Evolutionary conservation across 1,139 yeast species (phyloP).

Genomic region (Nakaseomyces delphensis): DNA sequence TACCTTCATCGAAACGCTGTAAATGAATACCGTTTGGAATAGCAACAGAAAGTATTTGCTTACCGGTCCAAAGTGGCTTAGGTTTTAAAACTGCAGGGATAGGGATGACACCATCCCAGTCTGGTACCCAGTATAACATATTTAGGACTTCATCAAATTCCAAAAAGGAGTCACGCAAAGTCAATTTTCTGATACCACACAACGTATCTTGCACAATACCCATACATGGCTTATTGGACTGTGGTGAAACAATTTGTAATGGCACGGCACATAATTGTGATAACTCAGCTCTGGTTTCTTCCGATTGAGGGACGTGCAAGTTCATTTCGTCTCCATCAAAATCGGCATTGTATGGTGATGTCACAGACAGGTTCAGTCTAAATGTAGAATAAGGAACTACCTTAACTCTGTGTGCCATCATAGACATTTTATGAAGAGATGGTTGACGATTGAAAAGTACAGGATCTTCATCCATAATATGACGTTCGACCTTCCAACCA

Average conservation of each 20-base stretch:
- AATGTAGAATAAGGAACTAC: constrained; percentile 99
- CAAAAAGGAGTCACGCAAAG: constrained; percentile 78
- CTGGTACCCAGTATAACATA: constrained; percentile 94
- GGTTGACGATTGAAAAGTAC: constrained; percentile 99
- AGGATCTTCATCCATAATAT: constrained; percentile 93
- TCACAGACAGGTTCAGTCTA: constrained; percentile 90
- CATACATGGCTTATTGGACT: constrained; percentile 98
- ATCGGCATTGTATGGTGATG: constrained; percentile 99
- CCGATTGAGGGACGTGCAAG: constrained; percentile 97
- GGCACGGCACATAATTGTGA: constrained; percentile 96
- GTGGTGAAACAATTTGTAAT: constrained; percentile 94
- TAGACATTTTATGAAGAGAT: constrained; percentile 96
- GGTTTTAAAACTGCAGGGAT: constrained; percentile 93
- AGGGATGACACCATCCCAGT: constrained; percentile 99
- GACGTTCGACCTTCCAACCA: constrained; percentile 99
- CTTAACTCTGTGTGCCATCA: constrained; percentile 99
- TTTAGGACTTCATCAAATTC: constrained; percentile 95
- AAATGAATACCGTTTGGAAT: constrained; percentile 94
- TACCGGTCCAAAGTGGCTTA: constrained; percentile 95
- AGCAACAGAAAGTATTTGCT: constrained; percentile 84
- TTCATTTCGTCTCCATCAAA: constrained; percentile 99
- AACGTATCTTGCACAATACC: constrained; percentile 98
- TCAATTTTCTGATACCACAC: constrained; percentile 95
- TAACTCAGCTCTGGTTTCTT: constrained; percentile 93
- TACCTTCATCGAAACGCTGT: constrained; percentile 86